Percentiles rank a stretch among this genome's conserved stretches.
Evolutionary conservation across 2,329 filamentous ascomycete species (phyloP).

Genomic region (Colletotrichum zoysiae): DNA sequence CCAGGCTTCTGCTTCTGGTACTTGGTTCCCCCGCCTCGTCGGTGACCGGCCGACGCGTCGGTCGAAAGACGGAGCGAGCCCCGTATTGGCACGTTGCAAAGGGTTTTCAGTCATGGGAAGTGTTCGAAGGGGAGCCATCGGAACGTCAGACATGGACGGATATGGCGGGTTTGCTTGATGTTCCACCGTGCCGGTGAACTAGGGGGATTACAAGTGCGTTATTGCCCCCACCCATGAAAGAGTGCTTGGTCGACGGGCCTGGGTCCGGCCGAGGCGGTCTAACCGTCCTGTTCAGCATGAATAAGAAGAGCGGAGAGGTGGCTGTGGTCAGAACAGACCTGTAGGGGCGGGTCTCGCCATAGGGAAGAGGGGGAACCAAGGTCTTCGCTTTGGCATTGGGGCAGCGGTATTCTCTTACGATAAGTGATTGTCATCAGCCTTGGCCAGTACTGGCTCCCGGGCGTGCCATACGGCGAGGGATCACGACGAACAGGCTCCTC

Average conservation of each 20-base stretch:
- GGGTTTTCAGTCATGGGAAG: not conserved
- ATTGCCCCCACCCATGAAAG: not conserved
- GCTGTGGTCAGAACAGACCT: not conserved
- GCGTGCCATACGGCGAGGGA: not conserved
- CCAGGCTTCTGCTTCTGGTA: not conserved
- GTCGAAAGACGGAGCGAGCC: not conserved
- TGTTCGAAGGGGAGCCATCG: not conserved
- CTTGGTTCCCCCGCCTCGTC: not conserved
- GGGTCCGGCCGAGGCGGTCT: not conserved
- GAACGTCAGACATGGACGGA: not conserved
- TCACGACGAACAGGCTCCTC: not conserved
- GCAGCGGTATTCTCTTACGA: not conserved
- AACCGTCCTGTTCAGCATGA: not conserved
- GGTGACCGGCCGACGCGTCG: not conserved
- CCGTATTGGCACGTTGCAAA: not conserved
- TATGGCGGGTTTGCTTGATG: not conserved
- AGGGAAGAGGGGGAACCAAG: not conserved
- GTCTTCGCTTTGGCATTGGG: not conserved
- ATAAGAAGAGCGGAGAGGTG: not conserved
- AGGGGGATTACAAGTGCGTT: constrained; percentile 1
- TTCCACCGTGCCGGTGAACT: constrained; percentile 3
- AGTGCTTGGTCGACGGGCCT: constrained; percentile 10
- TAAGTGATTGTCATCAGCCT: not conserved
- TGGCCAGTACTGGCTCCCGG: not conserved
- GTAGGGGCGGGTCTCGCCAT: not conserved